Evolutionary conservation across 2,329 filamentous ascomycete species (phyloP).

Genomic region (Ophiostoma sp.): DNA sequence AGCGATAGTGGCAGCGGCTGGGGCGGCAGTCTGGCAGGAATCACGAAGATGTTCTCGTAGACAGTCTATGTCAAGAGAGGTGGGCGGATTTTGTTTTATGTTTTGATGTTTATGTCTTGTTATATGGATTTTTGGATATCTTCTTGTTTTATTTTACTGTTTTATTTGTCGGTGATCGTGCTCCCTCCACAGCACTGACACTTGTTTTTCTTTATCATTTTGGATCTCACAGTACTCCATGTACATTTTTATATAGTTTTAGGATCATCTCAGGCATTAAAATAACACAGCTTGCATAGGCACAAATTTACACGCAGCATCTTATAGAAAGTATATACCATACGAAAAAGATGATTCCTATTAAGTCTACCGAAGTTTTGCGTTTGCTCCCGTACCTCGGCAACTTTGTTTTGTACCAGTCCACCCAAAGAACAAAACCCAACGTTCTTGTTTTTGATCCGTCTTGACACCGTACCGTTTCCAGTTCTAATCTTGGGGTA

Average conservation of each 20-base stretch:
- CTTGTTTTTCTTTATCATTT: neutral
- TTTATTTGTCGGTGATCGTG: neutral
- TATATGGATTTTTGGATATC: neutral
- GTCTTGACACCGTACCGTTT: slow-evolving; percentile 22
- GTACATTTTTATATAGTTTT: neutral
- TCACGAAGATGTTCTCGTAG: slow-evolving; percentile 26
- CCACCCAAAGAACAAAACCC: slow-evolving; percentile 10
- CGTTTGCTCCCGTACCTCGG: slow-evolving; percentile 14
- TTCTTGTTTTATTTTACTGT: neutral
- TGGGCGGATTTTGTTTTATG: neutral
- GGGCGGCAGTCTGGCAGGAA: slow-evolving; percentile 25
- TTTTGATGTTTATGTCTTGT: neutral
- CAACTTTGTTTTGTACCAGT: neutral
- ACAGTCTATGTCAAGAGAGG: neutral
- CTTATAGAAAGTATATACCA: neutral
- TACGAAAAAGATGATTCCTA: slow-evolving; percentile 1
- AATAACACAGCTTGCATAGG: neutral
- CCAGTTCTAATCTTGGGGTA: slow-evolving; percentile 22
- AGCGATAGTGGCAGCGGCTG: slow-evolving; percentile 36
- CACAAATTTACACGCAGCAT: neutral
- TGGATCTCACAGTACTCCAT: neutral
- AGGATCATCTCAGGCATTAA: neutral
- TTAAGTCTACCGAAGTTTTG: slow-evolving; percentile 14
- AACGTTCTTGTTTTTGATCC: neutral
- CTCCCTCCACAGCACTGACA: neutral